Evolutionary conservation across 75 land plant species (phyloP).

Genomic region (Chamaecyparis obtusa): DNA sequence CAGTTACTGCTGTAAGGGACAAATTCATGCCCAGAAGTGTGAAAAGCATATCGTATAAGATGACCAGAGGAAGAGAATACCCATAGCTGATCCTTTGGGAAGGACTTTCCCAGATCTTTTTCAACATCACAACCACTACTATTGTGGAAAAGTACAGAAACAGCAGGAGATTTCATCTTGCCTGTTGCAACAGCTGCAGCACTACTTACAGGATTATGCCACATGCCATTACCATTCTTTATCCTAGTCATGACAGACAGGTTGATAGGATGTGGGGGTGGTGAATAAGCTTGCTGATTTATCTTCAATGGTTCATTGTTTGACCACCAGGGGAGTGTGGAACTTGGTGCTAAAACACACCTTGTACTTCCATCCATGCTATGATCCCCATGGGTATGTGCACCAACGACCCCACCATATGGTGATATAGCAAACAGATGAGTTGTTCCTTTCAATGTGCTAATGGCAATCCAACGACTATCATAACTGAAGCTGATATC

Average conservation of each 20-base stretch:
- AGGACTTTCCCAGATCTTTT: conserved; percentile 19
- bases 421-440: conserved; percentile 84
- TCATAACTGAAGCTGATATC: conserved; percentile 82
- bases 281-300: conserved; percentile 34
- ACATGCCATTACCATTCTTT: conserved; percentile 70
- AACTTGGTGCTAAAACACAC: conserved; percentile 11
- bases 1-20: conserved; percentile 11
- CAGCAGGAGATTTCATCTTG: conserved; percentile 39
- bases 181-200: conserved; percentile 83
- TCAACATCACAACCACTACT: conserved; percentile 36
- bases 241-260: conserved; percentile 78
- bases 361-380: conserved; percentile 20
- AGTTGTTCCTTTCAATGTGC: conserved; percentile 87
- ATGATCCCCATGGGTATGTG: conserved; percentile 35
- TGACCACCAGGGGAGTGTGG: conserved; percentile 46
- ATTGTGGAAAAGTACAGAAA: conserved; percentile 84
- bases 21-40: conserved; percentile 18
- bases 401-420: conserved; percentile 71
- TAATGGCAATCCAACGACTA: conserved; percentile 86
- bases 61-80: conserved; percentile 87
- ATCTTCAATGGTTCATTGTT: conserved; percentile 30
- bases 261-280: conserved; percentile 63
- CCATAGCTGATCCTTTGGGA: conserved; percentile 60
- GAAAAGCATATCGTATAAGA: conserved; percentile 72
- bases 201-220: conserved; percentile 75